These are phyloP conservation scores for Trichoderma arundinaceum DNA, from an alignment of 2,329 filamentous ascomycete species.

Conservation along the genomic window DNA sequence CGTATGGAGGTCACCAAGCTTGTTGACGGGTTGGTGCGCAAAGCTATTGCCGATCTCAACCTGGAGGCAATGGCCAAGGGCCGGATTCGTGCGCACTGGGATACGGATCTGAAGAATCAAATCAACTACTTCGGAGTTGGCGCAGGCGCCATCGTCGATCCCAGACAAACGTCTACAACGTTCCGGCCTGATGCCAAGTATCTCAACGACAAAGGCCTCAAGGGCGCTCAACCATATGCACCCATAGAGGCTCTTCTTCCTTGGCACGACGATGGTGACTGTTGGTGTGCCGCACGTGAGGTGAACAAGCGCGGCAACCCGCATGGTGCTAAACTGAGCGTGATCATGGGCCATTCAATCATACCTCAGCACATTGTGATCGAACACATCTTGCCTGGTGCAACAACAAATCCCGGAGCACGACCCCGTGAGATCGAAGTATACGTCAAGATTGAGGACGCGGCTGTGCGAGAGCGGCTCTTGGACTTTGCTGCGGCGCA, in stretches of 20 bases:
- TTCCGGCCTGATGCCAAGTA: constrained; percentile 47
- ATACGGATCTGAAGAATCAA: constrained; percentile 54
- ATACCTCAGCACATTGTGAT: constrained; percentile 72
- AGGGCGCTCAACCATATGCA: constrained; percentile 39
- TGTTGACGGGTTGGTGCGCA: constrained; percentile 50
- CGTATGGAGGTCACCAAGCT: constrained; percentile 50
- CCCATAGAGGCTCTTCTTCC: constrained; percentile 62
- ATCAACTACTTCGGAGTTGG: constrained; percentile 76
- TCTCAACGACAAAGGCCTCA: constrained; percentile 35
- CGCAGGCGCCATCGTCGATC: constrained; percentile 70
- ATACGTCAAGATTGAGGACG: constrained; percentile 64
- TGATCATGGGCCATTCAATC: constrained; percentile 63
- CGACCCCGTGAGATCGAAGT: constrained; percentile 73
- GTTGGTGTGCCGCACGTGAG: constrained; percentile 74
- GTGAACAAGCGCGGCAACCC: constrained; percentile 49
- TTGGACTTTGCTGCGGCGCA: constrained; percentile 51
- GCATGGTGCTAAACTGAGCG: constrained; percentile 67
- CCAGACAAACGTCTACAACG: constrained; percentile 63
- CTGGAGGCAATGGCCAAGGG: constrained; percentile 55
- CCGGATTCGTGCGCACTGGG: constrained; percentile 53
- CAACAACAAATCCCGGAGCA: constrained; percentile 65
- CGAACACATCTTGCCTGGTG: constrained; percentile 70
- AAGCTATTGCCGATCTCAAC: constrained; percentile 52
- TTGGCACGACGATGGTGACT: constrained; percentile 84
- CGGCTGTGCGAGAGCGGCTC: constrained; percentile 48